phyloP scores from a whole-genome alignment of 2,329 filamentous ascomycete species.

The Fusarium sp. region DNA sequence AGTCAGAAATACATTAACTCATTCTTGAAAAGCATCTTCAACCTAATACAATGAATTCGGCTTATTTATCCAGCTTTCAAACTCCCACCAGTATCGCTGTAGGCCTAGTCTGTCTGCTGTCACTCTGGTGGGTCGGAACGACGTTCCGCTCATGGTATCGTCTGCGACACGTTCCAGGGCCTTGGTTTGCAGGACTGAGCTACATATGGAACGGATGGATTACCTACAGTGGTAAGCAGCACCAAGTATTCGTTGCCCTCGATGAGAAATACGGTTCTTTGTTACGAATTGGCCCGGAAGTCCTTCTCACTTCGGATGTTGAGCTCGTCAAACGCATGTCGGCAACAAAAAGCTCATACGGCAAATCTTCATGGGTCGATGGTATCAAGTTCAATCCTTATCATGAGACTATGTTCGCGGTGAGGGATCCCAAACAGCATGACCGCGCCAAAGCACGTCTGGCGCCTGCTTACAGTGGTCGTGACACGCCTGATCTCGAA shows the following conservation, averaged over 20 bases:
- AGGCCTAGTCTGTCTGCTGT: rapidly evolving
- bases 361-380: not conserved
- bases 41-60: not conserved
- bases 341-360: not conserved
- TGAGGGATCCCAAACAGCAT: not conserved
- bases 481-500: not conserved
- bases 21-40: not conserved
- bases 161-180: constrained; percentile 1
- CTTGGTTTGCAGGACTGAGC: not conserved
- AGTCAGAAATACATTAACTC: not conserved
- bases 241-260: not conserved
- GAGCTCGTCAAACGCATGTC: constrained; percentile 11
- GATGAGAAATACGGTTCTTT: constrained; percentile 4
- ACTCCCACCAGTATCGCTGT: rapidly evolving
- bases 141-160: not conserved
- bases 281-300: not conserved
- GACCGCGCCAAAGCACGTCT: not conserved
- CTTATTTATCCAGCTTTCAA: rapidly evolving
- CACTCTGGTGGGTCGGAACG: not conserved
- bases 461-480: constrained; percentile 1
- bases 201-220: constrained; percentile 6
- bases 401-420: not conserved
- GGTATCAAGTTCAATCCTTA: constrained; percentile 1
- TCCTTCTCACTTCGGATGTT: not conserved
- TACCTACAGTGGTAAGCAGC: not conserved